These are phyloP conservation scores for Herpetomonas samuelpessoai DNA, from an alignment of 208 protist species.

Conservation along the genomic window DNA sequence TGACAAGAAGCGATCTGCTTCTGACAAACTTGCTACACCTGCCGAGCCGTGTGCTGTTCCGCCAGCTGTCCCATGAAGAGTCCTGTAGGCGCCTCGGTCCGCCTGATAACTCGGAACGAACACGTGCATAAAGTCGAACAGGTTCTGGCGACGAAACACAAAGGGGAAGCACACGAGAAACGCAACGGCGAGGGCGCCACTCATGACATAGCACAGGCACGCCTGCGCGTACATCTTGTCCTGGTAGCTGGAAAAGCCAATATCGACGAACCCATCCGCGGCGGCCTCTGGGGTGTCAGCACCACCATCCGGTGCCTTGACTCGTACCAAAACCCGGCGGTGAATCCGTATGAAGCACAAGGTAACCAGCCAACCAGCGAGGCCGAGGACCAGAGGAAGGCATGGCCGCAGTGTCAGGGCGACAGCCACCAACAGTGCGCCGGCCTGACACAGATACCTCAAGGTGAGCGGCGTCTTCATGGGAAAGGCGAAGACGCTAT, in stretches of 20 bases:
- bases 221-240: conserved; percentile 28
- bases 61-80: no score
- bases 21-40: neutral
- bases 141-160: conserved; percentile 19
- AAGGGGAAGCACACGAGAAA: conserved; percentile 24
- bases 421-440: conserved; percentile 5
- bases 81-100: neutral
- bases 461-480: conserved; percentile 14
- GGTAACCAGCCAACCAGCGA: conserved; percentile 28
- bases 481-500: conserved; percentile 18
- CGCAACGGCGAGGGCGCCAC: conserved; percentile 11
- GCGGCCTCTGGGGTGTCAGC: neutral
- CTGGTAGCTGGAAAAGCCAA: conserved; percentile 54
- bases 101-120: neutral
- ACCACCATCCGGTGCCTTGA: conserved; percentile 3
- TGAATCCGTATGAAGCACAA: conserved; percentile 39
- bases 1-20: conserved; percentile 3
- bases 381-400: conserved; percentile 15
- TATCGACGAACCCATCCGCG: conserved; percentile 9
- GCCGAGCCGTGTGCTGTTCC: no score
- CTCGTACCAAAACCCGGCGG: conserved; percentile 34
- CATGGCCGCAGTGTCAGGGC: conserved; percentile 17
- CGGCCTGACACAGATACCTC: conserved; percentile 10
- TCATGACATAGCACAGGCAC: conserved; percentile 18
- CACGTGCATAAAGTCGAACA: conserved; percentile 5